Conservation (phyloP, 2,329 filamentous ascomycete species). For the Paraconiothyrium brasiliense region DNA sequence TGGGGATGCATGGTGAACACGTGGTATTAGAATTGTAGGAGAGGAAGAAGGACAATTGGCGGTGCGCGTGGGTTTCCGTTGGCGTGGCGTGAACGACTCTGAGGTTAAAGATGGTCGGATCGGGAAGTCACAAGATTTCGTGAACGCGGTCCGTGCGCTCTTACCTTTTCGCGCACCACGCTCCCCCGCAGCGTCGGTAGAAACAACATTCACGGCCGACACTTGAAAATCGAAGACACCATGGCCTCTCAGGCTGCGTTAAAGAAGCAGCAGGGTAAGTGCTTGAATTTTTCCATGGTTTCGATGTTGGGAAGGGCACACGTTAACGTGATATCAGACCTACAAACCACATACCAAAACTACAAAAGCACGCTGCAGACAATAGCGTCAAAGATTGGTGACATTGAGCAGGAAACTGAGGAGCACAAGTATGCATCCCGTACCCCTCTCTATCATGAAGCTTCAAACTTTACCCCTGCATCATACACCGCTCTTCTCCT, state of each 20-base stretch:
- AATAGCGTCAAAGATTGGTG: conserved; percentile 94
- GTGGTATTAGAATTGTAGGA: neutral
- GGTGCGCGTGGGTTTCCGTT: conserved; percentile 21
- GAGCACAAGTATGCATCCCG: conserved; percentile 82
- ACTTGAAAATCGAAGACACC: conserved; percentile 29
- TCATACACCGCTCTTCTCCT: conserved; percentile 31
- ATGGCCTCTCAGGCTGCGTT: conserved; percentile 64
- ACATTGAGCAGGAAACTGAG: conserved; percentile 96
- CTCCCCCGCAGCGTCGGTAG: conserved; percentile 11
- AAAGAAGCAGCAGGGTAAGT: conserved; percentile 78
- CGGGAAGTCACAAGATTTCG: conserved; percentile 36
- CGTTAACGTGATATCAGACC: conserved; percentile 62
- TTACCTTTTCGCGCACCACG: conserved; percentile 15
- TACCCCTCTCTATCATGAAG: neutral
- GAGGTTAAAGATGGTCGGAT: conserved; percentile 22
- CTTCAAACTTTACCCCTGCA: conserved; percentile 15
- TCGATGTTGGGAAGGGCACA: neutral
- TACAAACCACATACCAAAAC: conserved; percentile 81
- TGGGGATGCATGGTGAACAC: conserved; percentile 87
- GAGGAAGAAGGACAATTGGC: conserved; percentile 14
- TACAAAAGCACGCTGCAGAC: conserved; percentile 84
- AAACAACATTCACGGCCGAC: conserved; percentile 9
- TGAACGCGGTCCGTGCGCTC: conserved; percentile 35
- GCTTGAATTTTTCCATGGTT: neutral
- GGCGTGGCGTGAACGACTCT: neutral